Evolutionary conservation across 78 protist genomes (phyloP), one percentile per base, ranked within the genome.

Genomic region (Dictyostelium capitatum): DNA sequence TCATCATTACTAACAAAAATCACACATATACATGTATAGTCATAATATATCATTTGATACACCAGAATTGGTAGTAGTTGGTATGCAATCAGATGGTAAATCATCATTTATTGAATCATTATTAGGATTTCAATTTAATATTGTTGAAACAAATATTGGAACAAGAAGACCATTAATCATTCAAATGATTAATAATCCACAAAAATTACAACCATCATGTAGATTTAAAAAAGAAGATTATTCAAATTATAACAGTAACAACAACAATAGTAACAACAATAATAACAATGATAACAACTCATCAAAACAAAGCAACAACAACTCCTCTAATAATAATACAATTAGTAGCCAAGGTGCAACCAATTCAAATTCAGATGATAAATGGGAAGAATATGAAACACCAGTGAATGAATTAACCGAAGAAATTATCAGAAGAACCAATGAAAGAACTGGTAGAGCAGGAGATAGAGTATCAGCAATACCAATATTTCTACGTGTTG

Each of bases 41-140:
- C 80, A 90, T 56, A 73, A 81, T 48, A 89, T 96, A 23, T 23
- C 57, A 43, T 80, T 96, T 59, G 91, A 93, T 19, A 82, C 93
- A 54, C 97, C 97, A 47, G 97, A 96, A 59, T 56, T 96, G 32
- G 97, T 96, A 23, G 97, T 96, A 30, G 96, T 96, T 56, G 97
- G 97, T 43, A 96, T 96, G 97, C 97, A 96, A 83, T 96, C 97
- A 5, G 97, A 96, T 81, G 97, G 97, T 32, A 96, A 96, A 82
- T 90, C 96, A 73, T 67, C 89, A 54, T 96, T 96, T 70, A 82
- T 96, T 30, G 97, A 96, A 46, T 95, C 95, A 17, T 51, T 96
- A 41, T 70, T 96, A 54, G 97, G 97, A 7, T 96, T 96, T 50
- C 97, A 96, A 59, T 96, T 96, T 90, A 96, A 96, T 89, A 90